Conservation (phyloP, 805 yeast species). For the Maudiozyma saulgeensis region DNA sequence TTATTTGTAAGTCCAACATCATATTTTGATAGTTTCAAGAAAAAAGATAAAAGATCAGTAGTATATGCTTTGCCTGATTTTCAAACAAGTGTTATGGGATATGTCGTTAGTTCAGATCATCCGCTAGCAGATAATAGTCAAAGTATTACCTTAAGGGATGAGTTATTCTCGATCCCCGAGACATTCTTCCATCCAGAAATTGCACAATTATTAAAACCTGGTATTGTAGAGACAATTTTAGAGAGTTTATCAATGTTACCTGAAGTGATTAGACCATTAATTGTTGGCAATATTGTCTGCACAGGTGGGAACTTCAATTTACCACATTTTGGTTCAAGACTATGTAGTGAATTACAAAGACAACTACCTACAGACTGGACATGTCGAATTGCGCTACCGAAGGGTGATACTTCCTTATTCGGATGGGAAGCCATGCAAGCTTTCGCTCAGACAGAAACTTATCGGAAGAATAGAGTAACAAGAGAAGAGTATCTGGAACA, state of each 20-base stretch:
- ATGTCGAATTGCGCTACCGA: conserved; percentile 35
- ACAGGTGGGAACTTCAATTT: conserved; percentile 77
- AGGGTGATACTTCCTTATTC: conserved; percentile 33
- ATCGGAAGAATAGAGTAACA: conserved; percentile 50
- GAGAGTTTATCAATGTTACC: conserved; percentile 66
- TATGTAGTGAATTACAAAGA: conserved; percentile 50
- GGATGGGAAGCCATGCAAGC: conserved; percentile 52
- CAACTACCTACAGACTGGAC: conserved; percentile 67
- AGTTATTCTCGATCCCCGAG: conserved; percentile 83
- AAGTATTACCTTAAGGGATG: conserved; percentile 62
- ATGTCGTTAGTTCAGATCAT: conserved; percentile 35
- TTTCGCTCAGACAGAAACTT: conserved; percentile 33
- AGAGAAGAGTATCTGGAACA: conserved; percentile 78
- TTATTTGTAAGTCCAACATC: conserved; percentile 41
- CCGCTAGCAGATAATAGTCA: conserved; percentile 47
- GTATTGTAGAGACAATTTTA: conserved; percentile 59
- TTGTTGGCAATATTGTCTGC: conserved; percentile 68
- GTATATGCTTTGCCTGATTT: conserved; percentile 85
- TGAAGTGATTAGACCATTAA: conserved; percentile 59
- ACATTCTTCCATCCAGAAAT: conserved; percentile 77
- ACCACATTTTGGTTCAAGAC: conserved; percentile 54
- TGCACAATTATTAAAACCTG: conserved; percentile 68
- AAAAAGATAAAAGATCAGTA: conserved; percentile 31
- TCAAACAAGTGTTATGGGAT: conserved; percentile 71
- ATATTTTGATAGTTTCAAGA: conserved; percentile 24